These are phyloP conservation scores for Zarea fungicola DNA, from an alignment of 2,329 filamentous ascomycete genomes.

Conservation along the genomic window DNA sequence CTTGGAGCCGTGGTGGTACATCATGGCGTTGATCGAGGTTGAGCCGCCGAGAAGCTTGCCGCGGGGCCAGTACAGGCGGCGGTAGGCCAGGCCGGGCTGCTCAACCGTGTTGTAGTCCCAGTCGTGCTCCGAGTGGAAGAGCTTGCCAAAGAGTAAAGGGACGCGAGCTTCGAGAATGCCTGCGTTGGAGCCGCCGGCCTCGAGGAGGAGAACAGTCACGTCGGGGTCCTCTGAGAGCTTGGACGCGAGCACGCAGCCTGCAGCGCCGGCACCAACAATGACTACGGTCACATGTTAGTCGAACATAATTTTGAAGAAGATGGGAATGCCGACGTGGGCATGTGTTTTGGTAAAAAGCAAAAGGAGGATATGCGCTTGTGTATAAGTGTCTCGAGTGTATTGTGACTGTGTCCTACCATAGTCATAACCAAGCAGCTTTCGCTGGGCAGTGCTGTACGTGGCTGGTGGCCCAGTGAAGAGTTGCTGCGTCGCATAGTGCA, in stretches of 20 bases:
- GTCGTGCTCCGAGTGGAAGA: slow-evolving; percentile 20
- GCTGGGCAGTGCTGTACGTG: slow-evolving; percentile 3
- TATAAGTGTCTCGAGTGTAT: no score
- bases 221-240: slow-evolving; percentile 23
- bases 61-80: slow-evolving; percentile 20
- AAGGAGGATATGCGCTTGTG: no score
- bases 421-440: slow-evolving; percentile 9
- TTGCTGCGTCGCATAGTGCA: slow-evolving; percentile 13
- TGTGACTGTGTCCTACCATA: slow-evolving; percentile 5
- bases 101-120: slow-evolving; percentile 21
- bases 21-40: slow-evolving; percentile 22
- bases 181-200: slow-evolving; percentile 16
- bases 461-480: slow-evolving; percentile 5
- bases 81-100: slow-evolving; percentile 18
- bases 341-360: no score
- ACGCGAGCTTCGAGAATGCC: slow-evolving; percentile 16
- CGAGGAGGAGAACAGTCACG: slow-evolving; percentile 17
- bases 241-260: slow-evolving; percentile 25
- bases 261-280: slow-evolving; percentile 24
- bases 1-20: slow-evolving; percentile 19
- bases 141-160: slow-evolving; percentile 18
- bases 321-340: no score
- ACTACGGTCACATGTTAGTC: slow-evolving; percentile 10
- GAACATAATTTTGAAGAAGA: background rate
- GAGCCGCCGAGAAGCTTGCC: slow-evolving; percentile 21